Evolutionary conservation across 1,139 yeast genomes (phyloP), one percentile per base, ranked within the genome.

Genomic region (Yamadazyma aaseri): DNA sequence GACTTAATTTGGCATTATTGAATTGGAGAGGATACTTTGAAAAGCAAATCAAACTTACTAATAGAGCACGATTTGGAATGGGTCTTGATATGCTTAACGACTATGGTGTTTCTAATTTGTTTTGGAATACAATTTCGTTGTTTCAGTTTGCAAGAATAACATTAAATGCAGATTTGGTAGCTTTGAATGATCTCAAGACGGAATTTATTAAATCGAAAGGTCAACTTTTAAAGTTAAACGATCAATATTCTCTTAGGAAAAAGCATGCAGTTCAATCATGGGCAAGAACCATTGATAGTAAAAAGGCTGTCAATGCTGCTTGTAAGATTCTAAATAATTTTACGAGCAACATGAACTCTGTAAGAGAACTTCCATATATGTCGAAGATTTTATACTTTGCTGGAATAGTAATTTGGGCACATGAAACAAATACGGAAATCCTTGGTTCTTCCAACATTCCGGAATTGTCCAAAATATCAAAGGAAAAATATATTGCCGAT

Each of bases 121-220:
- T 47, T 20, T 53, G 57, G 58, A 41, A 53, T 6, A 53, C 49
- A 27, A 37, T 53, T 9, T 47, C 50, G 3, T 33, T 46, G 5
- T 48, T 42, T 23, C 49, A 50, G 22, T 29, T 43, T 26, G 50
- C 51, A 10, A 35, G 38, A 20, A 32, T 50, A 7, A 35, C 33
- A 14, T 32, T 47, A 10, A 35, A 42, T 35, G 14, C 29, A 7
- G 38, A 40, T 24, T 21, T 21, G n/a, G 14, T 16, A 6, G 18
- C 31, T 5, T 23, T 36, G 13, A n/a, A 20, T 11, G 15, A 20
- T 14, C 32, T 30, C 24, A 31, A 29, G 7, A 12, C 27, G 4
- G 35, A 31, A 4, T 16, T 14, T 8, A 20, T 18, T 3, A 17
- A 23, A 24, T n/a, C n/a, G 17, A 31, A 26, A 14, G 8, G 49